A percentile compares a stretch with the other conserved stretches of the same genome.
These are phyloP conservation scores for Neurospora sp. DNA, from an alignment of 495 filamentous ascomycete species.

Conservation along the genomic window DNA sequence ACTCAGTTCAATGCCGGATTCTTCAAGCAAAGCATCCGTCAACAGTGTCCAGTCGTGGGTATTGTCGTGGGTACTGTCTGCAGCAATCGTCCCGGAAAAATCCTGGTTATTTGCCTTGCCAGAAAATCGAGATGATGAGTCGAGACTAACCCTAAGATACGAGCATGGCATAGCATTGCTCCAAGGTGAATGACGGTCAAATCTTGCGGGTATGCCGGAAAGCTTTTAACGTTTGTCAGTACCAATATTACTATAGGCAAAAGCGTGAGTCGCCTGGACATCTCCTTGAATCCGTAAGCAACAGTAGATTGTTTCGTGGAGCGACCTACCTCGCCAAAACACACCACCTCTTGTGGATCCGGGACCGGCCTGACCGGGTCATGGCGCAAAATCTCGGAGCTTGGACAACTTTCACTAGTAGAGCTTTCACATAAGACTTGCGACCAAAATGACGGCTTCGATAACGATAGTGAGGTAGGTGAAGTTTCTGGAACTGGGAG, in stretches of 20 bases:
- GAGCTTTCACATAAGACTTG: no score
- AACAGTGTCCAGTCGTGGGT: not conserved
- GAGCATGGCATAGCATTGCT: not conserved
- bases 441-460: no score
- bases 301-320: no score
- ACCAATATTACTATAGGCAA: no score
- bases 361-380: not conserved
- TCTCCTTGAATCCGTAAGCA: no score
- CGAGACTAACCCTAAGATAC: not conserved
- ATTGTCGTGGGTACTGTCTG: rapidly evolving
- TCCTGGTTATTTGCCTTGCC: not conserved
- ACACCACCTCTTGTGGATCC: not conserved
- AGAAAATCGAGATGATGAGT: not conserved
- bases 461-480: no score
- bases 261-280: no score
- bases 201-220: not conserved
- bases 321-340: not conserved
- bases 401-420: no score
- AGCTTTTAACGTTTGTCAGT: not conserved
- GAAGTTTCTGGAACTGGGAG: no score
- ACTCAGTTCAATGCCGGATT: not conserved
- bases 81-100: not conserved
- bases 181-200: not conserved
- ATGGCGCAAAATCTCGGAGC: not conserved
- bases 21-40: not conserved